Conservation (phyloP, 2,329 filamentous ascomycete genomes). For the Aspergillus tanneri region DNA sequence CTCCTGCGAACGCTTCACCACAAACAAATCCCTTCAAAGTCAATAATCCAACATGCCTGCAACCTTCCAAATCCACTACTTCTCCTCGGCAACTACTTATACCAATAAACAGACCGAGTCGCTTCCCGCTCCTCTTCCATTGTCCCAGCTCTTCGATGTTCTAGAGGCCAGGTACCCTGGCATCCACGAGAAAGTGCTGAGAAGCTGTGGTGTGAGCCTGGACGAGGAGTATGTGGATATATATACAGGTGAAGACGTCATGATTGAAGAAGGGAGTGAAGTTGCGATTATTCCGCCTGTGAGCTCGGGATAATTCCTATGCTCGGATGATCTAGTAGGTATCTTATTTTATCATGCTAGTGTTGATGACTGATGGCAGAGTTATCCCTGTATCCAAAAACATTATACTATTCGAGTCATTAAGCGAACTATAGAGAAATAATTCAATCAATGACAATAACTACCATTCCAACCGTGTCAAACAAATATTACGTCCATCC, state of each 20-base stretch:
- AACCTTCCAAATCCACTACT: conserved; percentile 48
- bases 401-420: no score
- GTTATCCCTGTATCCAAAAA: no score
- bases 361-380: no score
- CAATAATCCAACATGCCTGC: conserved; percentile 5
- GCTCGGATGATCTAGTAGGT: no score
- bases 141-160: conserved; percentile 37
- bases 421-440: no score
- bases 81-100: conserved; percentile 45
- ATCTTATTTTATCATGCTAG: no score
- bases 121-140: conserved; percentile 43
- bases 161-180: conserved; percentile 45
- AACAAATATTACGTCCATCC: no score
- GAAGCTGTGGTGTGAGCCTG: conserved; percentile 43
- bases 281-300: conserved; percentile 50
- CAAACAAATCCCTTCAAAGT: no score
- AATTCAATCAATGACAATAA: no score
- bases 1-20: neutral
- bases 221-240: conserved; percentile 48
- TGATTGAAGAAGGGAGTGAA: conserved; percentile 43
- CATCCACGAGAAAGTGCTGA: conserved; percentile 39
- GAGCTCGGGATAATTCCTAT: conserved; percentile 42
- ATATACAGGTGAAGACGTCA: conserved; percentile 18
- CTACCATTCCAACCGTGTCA: no score
- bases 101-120: conserved; percentile 41